These are phyloP conservation scores for Fusarium decemcellulare DNA, from an alignment of 2,329 filamentous ascomycete genomes.

Conservation along the genomic window DNA sequence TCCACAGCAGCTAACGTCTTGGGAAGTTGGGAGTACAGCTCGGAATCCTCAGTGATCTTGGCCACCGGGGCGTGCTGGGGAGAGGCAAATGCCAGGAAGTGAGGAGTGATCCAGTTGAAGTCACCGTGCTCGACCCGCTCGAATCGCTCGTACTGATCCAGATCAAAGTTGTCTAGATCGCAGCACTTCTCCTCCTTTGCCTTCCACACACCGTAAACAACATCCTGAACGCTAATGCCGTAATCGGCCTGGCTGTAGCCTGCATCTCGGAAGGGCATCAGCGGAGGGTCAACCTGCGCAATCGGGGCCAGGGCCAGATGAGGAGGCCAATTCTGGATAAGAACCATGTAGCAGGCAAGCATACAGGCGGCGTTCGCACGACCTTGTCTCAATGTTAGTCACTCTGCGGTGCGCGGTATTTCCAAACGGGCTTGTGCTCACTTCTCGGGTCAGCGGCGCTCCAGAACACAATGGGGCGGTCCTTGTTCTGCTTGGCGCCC, in stretches of 20 bases:
- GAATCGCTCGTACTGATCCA: conserved; percentile 96
- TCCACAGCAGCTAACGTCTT: conserved; percentile 82
- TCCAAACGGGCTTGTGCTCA: conserved; percentile 60
- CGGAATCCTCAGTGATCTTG: conserved; percentile 79
- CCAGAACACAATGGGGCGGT: conserved; percentile 95
- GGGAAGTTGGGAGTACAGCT: conserved; percentile 81
- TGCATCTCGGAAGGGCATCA: conserved; percentile 99
- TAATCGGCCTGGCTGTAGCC: conserved; percentile 99
- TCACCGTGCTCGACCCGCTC: conserved; percentile 98
- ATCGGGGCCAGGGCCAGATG: conserved; percentile 96
- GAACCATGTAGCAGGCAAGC: conserved; percentile 97
- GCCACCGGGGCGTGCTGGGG: conserved; percentile 86
- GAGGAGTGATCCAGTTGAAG: conserved; percentile 98
- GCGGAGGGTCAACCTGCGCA: conserved; percentile 93
- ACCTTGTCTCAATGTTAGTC: conserved; percentile 62
- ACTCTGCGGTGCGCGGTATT: conserved; percentile 5
- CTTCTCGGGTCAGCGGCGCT: conserved; percentile 92
- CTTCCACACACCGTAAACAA: conserved; percentile 99
- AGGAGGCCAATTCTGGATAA: conserved; percentile 98
- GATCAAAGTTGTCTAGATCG: conserved; percentile 91
- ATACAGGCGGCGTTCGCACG: conserved; percentile 95
- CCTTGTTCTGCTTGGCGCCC: conserved; percentile 90
- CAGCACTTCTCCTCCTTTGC: conserved; percentile 97
- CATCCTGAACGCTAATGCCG: conserved; percentile 93
- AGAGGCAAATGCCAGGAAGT: conserved; percentile 96